Base-by-base conservation (phyloP, 2,329 filamentous ascomycete genomes). In the Blastomyces emzantsi region DNA sequence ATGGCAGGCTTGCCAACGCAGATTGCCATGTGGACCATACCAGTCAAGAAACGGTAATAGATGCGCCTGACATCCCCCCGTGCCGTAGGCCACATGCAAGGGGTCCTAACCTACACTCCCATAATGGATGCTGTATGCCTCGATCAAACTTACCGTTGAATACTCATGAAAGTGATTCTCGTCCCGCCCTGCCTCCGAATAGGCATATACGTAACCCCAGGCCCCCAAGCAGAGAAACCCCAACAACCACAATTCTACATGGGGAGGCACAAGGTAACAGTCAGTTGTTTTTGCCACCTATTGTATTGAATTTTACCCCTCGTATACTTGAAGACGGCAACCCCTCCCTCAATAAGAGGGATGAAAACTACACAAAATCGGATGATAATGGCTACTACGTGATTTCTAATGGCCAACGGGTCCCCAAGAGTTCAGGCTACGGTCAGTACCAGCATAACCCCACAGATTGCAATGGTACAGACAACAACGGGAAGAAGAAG, bases 251-350 rank as follows among this genome's bases (percentile, higher is more conserved):
- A 43, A 28, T 36, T 22, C 36, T 8, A 1, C 17, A 47, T 49
- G 43, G 7, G 15, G 57, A 60, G 22, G 25, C 25, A 17, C 57
- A 30, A 22, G 43, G 28, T n/a, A 43, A 49, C 4, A 47, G 30
- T 54, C 47, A 36, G 7, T 22, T 60, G 22, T 33, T 33, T 11
- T 63, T 62, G 22, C 67, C 65, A 30, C 64, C 67, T 5, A 66
- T 68, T 45, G 57, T 68, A 17, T 60, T 68, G 41, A 67, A 68
- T 58, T 62, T 68, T 22, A 67, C 63, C 45, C 57, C 64, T 33
- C 63, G 49, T 28, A 25, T 33, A 60, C n/a, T 47, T 17, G n/a
- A 7, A 13, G 57, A 49, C 3, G 19, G 25, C 1, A 25, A 25
- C 28, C 15, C 2, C 33, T 59, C 39, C 19, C 56, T 8, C n/a